Evolutionary conservation across 2,329 filamentous ascomycete species (phyloP).

Genomic region (Raffaelea arxii): DNA sequence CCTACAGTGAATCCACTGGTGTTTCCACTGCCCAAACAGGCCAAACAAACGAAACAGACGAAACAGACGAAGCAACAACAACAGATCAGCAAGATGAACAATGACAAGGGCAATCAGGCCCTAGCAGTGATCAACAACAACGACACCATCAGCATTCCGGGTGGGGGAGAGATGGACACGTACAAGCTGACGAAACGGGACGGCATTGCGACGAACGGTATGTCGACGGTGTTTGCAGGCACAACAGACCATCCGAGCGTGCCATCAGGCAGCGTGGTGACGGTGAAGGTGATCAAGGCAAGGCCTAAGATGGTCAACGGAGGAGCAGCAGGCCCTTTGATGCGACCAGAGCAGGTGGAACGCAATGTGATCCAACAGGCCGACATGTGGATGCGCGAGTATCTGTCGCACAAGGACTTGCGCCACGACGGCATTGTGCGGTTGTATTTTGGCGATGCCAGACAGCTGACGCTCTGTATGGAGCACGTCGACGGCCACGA

Average conservation of each 20-base stretch:
- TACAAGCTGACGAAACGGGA: slow-evolving; percentile 47
- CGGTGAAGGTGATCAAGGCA: slow-evolving; percentile 52
- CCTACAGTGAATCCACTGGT: slow-evolving; percentile 39
- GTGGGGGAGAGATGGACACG: slow-evolving; percentile 39
- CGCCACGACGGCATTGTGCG: slow-evolving; percentile 48
- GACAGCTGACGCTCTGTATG: slow-evolving; percentile 52
- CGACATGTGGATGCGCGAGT: slow-evolving; percentile 50
- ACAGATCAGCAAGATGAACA: slow-evolving; percentile 36
- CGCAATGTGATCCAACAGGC: slow-evolving; percentile 49
- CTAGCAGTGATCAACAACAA: slow-evolving; percentile 40
- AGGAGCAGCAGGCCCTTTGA: slow-evolving; percentile 20
- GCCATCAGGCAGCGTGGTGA: slow-evolving; percentile 40
- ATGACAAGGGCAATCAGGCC: slow-evolving; percentile 33
- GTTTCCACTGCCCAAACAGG: slow-evolving; percentile 38
- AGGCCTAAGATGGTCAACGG: slow-evolving; percentile 22
- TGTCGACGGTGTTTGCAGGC: slow-evolving; percentile 46
- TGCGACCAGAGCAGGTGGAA: slow-evolving; percentile 39
- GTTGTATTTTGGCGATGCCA: slow-evolving; percentile 49
- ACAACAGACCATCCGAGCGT: slow-evolving; percentile 37
- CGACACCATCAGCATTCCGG: slow-evolving; percentile 38
- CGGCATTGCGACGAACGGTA: slow-evolving; percentile 43
- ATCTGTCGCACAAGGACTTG: slow-evolving; percentile 43
- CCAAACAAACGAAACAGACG: no score
- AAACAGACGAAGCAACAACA: no score
- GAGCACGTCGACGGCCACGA: slow-evolving; percentile 50